These are phyloP conservation scores for Calonectria crousiana DNA, from an alignment of 2,329 filamentous ascomycete genomes.

Conservation along the genomic window DNA sequence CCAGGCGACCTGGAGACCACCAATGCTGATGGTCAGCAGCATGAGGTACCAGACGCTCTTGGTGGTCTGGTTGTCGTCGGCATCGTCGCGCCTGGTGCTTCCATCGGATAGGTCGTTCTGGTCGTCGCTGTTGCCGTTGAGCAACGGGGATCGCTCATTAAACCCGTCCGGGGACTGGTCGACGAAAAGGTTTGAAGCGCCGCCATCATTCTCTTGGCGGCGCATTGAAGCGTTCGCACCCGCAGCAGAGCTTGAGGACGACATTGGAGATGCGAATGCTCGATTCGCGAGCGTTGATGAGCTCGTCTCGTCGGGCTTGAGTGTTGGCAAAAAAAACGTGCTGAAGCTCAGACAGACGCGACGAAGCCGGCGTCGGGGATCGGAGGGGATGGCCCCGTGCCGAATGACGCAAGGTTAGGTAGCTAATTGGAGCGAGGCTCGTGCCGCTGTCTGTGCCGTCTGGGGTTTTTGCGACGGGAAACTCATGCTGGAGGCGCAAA, in stretches of 20 bases:
- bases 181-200: constrained; percentile 27
- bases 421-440: constrained; percentile 1
- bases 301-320: neutral
- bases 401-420: constrained; percentile 9
- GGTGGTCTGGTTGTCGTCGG: constrained; percentile 65
- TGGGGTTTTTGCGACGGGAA: neutral
- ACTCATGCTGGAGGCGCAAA: neutral
- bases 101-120: constrained; percentile 18
- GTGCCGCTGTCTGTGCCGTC: neutral
- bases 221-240: constrained; percentile 23
- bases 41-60: constrained; percentile 90
- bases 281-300: constrained; percentile 13
- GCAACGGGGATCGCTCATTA: constrained; percentile 49
- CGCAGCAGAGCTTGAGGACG: constrained; percentile 21
- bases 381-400: constrained; percentile 28
- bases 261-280: constrained; percentile 30
- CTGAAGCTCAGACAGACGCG: constrained; percentile 15
- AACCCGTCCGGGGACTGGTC: constrained; percentile 33
- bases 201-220: constrained; percentile 14
- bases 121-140: constrained; percentile 34
- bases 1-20: constrained; percentile 94
- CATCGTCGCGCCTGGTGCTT: constrained; percentile 10
- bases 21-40: constrained; percentile 86
- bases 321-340: constrained; percentile 15
- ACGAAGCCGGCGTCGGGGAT: constrained; percentile 23